Evolutionary conservation across 306 rosid genomes (phyloP).

Genomic region (Rubus idaeus): DNA sequence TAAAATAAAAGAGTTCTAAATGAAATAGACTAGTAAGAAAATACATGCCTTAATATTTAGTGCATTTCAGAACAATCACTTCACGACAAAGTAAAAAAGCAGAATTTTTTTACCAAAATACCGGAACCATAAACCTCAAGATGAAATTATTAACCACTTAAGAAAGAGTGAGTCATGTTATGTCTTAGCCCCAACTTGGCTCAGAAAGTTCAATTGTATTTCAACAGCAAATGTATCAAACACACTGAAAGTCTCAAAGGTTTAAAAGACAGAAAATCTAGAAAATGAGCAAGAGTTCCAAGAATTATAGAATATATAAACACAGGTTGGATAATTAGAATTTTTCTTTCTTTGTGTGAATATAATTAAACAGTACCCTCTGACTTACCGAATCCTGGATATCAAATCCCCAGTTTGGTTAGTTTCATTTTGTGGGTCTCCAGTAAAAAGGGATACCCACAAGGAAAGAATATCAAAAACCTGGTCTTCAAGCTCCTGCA

Average conservation of each 20-base stretch:
- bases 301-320: neutral
- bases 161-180: neutral
- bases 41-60: neutral
- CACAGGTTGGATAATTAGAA: neutral
- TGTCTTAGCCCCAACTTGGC: neutral
- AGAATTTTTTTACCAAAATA: neutral
- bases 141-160: neutral
- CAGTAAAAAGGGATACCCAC: conserved; percentile 75
- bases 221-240: neutral
- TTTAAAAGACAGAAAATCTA: conserved; percentile 4
- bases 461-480: conserved; percentile 93
- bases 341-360: neutral
- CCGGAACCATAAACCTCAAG: conserved; percentile 1
- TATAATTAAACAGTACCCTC: conserved; percentile 9
- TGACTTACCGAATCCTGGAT: conserved; percentile 68
- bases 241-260: neutral
- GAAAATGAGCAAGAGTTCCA: neutral
- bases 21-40: neutral
- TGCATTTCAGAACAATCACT: neutral
- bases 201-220: neutral
- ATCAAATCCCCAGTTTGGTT: conserved; percentile 58
- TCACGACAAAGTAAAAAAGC: neutral
- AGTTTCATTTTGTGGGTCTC: conserved; percentile 63
- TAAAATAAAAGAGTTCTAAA: neutral
- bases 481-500: conserved; percentile 90